Conservation (phyloP, 768 basidiomycete genomes). For the Serendipita indica region DNA sequence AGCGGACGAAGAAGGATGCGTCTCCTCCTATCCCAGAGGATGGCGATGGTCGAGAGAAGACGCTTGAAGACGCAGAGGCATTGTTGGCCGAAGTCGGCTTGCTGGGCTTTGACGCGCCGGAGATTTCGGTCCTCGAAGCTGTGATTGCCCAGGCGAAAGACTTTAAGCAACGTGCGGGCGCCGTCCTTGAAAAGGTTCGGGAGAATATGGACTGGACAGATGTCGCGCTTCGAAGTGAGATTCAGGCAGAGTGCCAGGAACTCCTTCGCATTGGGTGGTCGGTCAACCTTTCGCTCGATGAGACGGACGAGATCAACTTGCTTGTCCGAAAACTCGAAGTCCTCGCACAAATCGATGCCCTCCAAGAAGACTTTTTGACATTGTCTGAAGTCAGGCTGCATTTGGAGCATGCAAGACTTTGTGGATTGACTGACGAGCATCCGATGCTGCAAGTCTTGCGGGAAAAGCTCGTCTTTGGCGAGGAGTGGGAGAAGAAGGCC, state of each 20-base stretch:
- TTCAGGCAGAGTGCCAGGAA: slow-evolving; percentile 50
- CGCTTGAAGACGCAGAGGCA: slow-evolving; percentile 49
- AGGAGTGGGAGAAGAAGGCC: slow-evolving; percentile 64
- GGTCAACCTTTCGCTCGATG: slow-evolving; percentile 71
- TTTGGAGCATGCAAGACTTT: slow-evolving; percentile 52
- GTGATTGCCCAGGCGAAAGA: slow-evolving; percentile 53
- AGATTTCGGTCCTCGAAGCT: slow-evolving; percentile 42
- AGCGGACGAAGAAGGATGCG: slow-evolving; percentile 7
- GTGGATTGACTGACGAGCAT: slow-evolving; percentile 50
- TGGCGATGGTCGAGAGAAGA: neutral
- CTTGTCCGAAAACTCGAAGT: slow-evolving; percentile 70
- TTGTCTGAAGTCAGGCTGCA: slow-evolving; percentile 66
- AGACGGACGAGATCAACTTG: slow-evolving; percentile 60
- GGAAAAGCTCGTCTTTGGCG: slow-evolving; percentile 48
- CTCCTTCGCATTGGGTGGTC: slow-evolving; percentile 56
- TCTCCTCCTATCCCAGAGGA: neutral
- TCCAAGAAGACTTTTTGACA: slow-evolving; percentile 43
- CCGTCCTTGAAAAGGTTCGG: slow-evolving; percentile 31
- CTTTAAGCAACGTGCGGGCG: slow-evolving; percentile 38
- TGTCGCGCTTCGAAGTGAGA: slow-evolving; percentile 28
- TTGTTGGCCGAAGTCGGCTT: slow-evolving; percentile 57
- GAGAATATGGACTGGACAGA: neutral
- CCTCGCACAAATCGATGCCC: slow-evolving; percentile 57
- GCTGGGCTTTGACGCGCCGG: slow-evolving; percentile 73
- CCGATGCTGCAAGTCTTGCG: slow-evolving; percentile 48